Evolutionary conservation across 2,329 filamentous ascomycete species (phyloP).

Genomic region (Fusarium albidum): DNA sequence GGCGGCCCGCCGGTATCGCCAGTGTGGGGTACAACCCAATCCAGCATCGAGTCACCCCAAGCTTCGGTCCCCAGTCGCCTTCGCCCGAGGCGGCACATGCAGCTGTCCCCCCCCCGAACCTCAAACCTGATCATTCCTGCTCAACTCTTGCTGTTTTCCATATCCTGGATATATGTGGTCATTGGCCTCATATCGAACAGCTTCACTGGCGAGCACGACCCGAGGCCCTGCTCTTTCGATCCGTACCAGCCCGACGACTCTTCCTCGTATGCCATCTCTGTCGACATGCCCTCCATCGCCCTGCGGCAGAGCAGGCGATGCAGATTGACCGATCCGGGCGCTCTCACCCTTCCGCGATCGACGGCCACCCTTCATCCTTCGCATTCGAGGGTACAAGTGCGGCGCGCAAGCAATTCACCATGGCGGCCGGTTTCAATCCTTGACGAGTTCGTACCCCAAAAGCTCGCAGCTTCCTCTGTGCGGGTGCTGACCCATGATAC

Average conservation of each 20-base stretch:
- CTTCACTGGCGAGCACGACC: slow-evolving; percentile 2
- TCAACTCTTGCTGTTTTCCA: no score
- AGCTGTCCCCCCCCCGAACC: neutral
- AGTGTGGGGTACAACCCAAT: slow-evolving; percentile 38
- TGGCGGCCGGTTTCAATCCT: slow-evolving; percentile 71
- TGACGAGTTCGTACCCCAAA: slow-evolving; percentile 62
- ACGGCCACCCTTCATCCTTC: neutral
- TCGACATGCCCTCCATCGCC: slow-evolving; percentile 55
- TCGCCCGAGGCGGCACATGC: slow-evolving; percentile 35
- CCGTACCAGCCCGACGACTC: neutral
- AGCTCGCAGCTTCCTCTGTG: slow-evolving; percentile 3
- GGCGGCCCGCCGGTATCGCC: slow-evolving; percentile 37
- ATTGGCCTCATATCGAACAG: neutral
- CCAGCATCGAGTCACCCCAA: slow-evolving; percentile 32
- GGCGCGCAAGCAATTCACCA: slow-evolving; percentile 46
- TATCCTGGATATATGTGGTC: neutral
- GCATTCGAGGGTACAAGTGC: slow-evolving; percentile 25
- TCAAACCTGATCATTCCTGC: no score
- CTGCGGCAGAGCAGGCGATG: slow-evolving; percentile 56
- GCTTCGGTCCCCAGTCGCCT: slow-evolving; percentile 19
- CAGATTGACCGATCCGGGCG: slow-evolving; percentile 40
- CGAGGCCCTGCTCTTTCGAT: slow-evolving; percentile 1
- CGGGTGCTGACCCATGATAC: slow-evolving; percentile 30
- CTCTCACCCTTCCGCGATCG: slow-evolving; percentile 19
- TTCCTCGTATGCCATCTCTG: slow-evolving; percentile 47